phyloP scores from a whole-genome alignment of 2,329 filamentous ascomycete genomes.

The Chalaropsis ovoidea region DNA sequence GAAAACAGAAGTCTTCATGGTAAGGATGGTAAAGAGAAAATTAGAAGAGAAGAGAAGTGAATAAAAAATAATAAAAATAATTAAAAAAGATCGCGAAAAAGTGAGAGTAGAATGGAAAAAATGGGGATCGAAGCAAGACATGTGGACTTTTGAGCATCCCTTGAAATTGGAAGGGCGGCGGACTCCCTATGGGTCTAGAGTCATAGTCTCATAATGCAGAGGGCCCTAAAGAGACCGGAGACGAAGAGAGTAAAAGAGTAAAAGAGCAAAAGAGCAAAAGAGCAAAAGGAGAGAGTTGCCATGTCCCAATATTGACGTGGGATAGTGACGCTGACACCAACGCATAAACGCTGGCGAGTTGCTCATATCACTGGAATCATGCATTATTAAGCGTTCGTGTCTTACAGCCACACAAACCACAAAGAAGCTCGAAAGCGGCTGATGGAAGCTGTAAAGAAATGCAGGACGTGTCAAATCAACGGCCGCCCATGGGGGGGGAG shows the following conservation, averaged over 20 bases:
- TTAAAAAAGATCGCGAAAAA: conserved; percentile 1
- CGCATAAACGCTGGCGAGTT: neutral
- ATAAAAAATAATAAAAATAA: neutral
- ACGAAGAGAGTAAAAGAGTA: neutral
- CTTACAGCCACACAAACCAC: too few species aligned
- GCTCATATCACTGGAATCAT: neutral
- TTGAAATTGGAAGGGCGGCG: neutral
- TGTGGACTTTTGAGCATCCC: neutral
- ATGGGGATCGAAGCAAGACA: conserved; percentile 7
- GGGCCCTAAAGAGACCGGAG: neutral
- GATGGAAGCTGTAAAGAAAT: neutral
- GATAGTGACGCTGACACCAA: too few species aligned
- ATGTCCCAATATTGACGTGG: too few species aligned
- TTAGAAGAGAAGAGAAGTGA: conserved; percentile 2
- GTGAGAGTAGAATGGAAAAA: conserved; percentile 6
- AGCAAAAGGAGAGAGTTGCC: neutral
- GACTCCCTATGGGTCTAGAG: too few species aligned
- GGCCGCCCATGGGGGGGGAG: neutral
- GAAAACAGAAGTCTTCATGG: conserved; percentile 20
- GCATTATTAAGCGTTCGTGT: too few species aligned
- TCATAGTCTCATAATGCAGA: too few species aligned
- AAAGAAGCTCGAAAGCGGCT: neutral
- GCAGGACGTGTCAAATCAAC: neutral
- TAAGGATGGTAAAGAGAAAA: neutral
- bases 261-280: neutral